Conservation (phyloP, 2,329 filamentous ascomycete genomes). For the Pseudocercospora macadamiae region DNA sequence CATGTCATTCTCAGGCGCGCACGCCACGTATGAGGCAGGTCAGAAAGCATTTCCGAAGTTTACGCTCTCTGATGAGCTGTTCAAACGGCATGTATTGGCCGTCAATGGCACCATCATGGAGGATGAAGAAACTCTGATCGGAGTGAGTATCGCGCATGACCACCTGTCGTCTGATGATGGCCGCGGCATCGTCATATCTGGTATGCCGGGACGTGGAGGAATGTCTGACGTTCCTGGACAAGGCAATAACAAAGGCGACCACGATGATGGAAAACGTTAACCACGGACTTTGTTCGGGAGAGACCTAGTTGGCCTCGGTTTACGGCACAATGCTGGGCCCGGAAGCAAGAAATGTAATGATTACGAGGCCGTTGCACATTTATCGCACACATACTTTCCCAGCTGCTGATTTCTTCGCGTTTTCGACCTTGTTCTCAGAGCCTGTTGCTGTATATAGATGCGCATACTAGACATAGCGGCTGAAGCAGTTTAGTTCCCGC, state of each 20-base stretch:
- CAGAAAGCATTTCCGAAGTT: slow-evolving; percentile 19
- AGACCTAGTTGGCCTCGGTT: not conserved
- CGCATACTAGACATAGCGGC: not conserved
- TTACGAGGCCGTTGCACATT: not conserved
- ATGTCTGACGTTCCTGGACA: not conserved
- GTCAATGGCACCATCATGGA: slow-evolving; percentile 57
- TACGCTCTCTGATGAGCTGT: slow-evolving; percentile 50
- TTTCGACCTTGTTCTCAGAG: not conserved
- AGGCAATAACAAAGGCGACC: slow-evolving; percentile 8
- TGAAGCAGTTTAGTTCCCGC: not conserved
- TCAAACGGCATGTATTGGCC: slow-evolving; percentile 59
- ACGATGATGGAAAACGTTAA: slow-evolving; percentile 21
- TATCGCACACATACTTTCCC: not conserved
- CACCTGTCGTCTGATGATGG: slow-evolving; percentile 11
- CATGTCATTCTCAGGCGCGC: slow-evolving; percentile 57
- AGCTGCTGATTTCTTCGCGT: not conserved
- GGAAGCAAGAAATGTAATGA: not conserved
- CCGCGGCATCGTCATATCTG: slow-evolving; percentile 18
- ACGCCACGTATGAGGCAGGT: slow-evolving; percentile 9
- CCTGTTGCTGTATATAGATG: not conserved
- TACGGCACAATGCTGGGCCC: not conserved
- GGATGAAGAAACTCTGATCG: slow-evolving; percentile 49
- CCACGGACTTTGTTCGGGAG: slow-evolving; percentile 14
- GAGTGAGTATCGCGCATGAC: slow-evolving; percentile 14
- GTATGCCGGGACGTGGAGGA: slow-evolving; percentile 26